Base-by-base conservation (phyloP, 208 protist genomes). In the Wallacemonas sp. region DNA sequence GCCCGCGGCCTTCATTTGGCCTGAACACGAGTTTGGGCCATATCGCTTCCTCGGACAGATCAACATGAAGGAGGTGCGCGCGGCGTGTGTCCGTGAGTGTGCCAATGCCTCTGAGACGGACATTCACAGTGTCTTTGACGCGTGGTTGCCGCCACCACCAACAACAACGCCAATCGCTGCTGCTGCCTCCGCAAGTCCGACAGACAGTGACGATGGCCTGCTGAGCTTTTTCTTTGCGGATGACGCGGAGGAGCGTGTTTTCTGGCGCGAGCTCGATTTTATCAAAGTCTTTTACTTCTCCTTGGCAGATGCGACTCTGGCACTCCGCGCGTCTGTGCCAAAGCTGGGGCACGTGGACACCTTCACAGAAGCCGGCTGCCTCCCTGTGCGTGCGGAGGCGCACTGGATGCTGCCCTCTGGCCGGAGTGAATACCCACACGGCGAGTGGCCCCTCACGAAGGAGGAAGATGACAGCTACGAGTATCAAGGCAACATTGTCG, bases 41-140 rank as follows among this genome's bases (percentile, higher is more conserved):
- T 55, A 55, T 27, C 47, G 47, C 47, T 55, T 55, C 26, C 47
- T 55, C 24, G 47, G 47, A 34, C 47, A 55, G 26, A 55, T 42
- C 26, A 55, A 55, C 47, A 55, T 55, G 47, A 33, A 9, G 47
- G 47, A 55, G 5, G 47, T 55, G 5, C 47, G 1, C 0, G 47
- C n/a, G n/a, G 47, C 47, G 47, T 55, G 47, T 33, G 26, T 27
- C 12, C 11, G 5, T 11, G 47, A 19, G 11, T 1, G n/a, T 28
- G 47, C 44, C 44, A 19, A 49, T 4, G 44, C 44, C 19, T 49
- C n/a, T 33, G 47, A 55, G 11, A n/a, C 27, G 11, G 26, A 5
- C 6, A n/a, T 55, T n/a, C 12, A 55, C 8, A 55, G 24, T 4
- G 47, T 28, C 26, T 55, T 55, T 33, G 47, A 55, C 9, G 0